Conservation (phyloP, 306 rosid genomes). For the Casuarina glauca region DNA sequence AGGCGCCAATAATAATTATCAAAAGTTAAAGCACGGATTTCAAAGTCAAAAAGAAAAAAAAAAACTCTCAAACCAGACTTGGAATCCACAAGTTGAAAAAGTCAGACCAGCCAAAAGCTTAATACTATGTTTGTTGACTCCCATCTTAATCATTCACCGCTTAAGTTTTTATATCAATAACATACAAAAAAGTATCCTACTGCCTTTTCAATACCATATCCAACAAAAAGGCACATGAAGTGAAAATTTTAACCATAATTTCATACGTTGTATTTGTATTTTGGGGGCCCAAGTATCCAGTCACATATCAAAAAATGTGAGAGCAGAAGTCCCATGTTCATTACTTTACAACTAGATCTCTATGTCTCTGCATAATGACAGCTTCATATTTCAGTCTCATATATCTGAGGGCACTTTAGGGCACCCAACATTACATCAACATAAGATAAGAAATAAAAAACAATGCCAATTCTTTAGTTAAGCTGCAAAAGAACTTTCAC, state of each 20-base stretch:
- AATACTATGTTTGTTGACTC: background rate
- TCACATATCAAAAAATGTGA: background rate
- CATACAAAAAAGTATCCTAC: background rate
- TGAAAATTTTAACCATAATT: background rate
- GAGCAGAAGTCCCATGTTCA: background rate
- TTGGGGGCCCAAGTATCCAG: background rate
- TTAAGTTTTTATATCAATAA: background rate
- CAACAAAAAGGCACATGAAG: background rate
- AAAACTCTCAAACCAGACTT: background rate
- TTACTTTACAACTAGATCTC: background rate
- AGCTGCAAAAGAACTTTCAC: background rate
- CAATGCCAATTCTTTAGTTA: background rate
- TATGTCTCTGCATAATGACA: background rate
- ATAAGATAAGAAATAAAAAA: background rate
- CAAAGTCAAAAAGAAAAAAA: background rate
- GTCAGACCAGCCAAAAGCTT: background rate
- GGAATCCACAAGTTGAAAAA: background rate
- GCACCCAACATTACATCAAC: background rate
- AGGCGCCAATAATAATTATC: background rate
- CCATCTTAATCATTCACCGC: background rate
- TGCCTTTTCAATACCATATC: background rate
- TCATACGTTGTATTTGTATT: background rate
- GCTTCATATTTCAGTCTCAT: background rate
- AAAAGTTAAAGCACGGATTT: background rate
- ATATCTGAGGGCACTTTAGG: background rate